These are phyloP conservation scores for Aspergillus novoparasiticus DNA, from an alignment of 2,329 filamentous ascomycete genomes.

Conservation along the genomic window DNA sequence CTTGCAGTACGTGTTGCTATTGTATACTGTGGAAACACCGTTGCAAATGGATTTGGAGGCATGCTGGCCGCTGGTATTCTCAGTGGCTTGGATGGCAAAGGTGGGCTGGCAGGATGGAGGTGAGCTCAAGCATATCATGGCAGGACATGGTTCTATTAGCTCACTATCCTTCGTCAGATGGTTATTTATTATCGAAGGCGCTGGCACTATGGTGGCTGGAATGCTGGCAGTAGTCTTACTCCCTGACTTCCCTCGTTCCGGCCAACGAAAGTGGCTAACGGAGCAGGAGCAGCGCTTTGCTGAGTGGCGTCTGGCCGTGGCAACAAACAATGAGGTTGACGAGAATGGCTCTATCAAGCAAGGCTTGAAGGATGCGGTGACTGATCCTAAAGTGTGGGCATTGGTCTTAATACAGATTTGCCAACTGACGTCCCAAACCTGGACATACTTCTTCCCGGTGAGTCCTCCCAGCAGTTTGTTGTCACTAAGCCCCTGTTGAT, in stretches of 20 bases:
- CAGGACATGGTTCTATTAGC: neutral
- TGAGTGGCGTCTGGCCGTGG: conserved; percentile 22
- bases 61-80: conserved; percentile 34
- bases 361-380: conserved; percentile 19
- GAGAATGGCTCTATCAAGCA: conserved; percentile 22
- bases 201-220: conserved; percentile 38
- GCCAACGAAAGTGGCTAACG: conserved; percentile 23
- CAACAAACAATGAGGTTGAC: conserved; percentile 24
- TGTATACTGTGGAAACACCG: conserved; percentile 47
- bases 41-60: conserved; percentile 45
- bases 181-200: conserved; percentile 47
- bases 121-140: neutral
- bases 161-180: conserved; percentile 4
- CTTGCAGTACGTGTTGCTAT: conserved; percentile 48
- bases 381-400: conserved; percentile 21
- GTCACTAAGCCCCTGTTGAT: neutral
- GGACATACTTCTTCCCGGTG: conserved; percentile 20
- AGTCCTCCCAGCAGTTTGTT: neutral
- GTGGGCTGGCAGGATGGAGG: conserved; percentile 45
- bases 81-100: conserved; percentile 38
- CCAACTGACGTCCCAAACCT: conserved; percentile 20
- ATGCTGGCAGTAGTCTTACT: conserved; percentile 37
- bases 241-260: conserved; percentile 30
- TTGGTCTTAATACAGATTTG: conserved; percentile 21
- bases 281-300: conserved; percentile 24